These are phyloP conservation scores for Zygotorulaspora mrakii DNA, from an alignment of 1,139 yeast species.

Conservation along the genomic window DNA sequence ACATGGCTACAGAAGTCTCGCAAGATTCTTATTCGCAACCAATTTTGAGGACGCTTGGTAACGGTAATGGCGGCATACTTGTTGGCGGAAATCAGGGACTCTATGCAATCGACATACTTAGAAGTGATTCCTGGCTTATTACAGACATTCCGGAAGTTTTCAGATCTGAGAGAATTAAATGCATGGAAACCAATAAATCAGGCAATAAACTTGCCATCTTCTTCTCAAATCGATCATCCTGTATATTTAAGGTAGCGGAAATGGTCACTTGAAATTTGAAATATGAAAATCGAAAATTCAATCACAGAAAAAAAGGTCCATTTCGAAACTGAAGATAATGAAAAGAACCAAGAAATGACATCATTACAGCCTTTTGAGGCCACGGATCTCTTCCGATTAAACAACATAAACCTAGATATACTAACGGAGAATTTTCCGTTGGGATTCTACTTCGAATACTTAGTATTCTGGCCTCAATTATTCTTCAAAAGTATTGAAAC, in stretches of 20 bases:
- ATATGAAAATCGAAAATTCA: neutral
- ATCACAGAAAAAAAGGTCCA: neutral
- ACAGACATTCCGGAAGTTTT: constrained; percentile 30
- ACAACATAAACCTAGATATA: constrained; percentile 77
- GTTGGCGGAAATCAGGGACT: constrained; percentile 68
- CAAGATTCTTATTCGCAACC: constrained; percentile 70
- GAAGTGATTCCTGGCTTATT: constrained; percentile 38
- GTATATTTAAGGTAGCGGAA: constrained; percentile 11
- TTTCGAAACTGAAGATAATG: neutral
- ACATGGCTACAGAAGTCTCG: constrained; percentile 58
- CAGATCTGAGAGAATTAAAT: constrained; percentile 48
- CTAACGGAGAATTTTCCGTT: constrained; percentile 87
- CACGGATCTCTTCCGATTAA: constrained; percentile 69
- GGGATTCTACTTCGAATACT: constrained; percentile 78
- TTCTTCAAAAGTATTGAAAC: constrained; percentile 68
- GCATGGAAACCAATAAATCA: constrained; percentile 37
- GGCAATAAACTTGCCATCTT: constrained; percentile 14
- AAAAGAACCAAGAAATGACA: constrained; percentile 26
- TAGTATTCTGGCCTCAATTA: constrained; percentile 82
- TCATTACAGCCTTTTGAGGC: constrained; percentile 67
- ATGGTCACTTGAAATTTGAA: too few relatives aligned
- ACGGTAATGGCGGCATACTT: constrained; percentile 55
- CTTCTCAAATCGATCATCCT: constrained; percentile 15
- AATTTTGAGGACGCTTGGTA: constrained; percentile 42
- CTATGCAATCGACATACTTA: constrained; percentile 51